Conservation (phyloP, 495 filamentous ascomycete genomes). For the Glonium stellatum region DNA sequence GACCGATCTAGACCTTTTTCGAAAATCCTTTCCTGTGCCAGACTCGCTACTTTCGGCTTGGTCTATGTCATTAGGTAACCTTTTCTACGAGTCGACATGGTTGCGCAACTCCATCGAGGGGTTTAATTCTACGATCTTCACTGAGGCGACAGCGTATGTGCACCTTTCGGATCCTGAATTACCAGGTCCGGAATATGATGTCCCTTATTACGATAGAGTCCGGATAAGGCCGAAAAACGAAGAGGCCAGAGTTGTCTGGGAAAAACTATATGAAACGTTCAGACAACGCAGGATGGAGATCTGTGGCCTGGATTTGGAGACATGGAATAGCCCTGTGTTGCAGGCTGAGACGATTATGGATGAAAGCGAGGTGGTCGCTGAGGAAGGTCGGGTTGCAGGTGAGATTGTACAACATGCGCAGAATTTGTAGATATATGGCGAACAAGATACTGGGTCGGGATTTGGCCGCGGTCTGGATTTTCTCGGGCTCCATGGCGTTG, state of each 20-base stretch:
- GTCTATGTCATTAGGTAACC: constrained; percentile 26
- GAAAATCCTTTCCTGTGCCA: constrained; percentile 24
- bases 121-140: constrained; percentile 39
- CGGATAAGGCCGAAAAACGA: constrained; percentile 35
- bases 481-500: not conserved
- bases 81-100: constrained; percentile 24
- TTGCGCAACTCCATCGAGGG: constrained; percentile 23
- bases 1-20: constrained; percentile 31
- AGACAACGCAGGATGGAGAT: constrained; percentile 37
- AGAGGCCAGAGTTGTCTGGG: constrained; percentile 43
- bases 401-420: not conserved
- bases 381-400: not conserved
- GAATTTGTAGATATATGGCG: not conserved
- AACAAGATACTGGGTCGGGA: not conserved
- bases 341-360: constrained; percentile 1
- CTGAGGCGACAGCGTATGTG: constrained; percentile 37
- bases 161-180: constrained; percentile 40
- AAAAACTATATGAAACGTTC: constrained; percentile 37
- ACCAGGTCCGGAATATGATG: constrained; percentile 43
- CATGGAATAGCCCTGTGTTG: constrained; percentile 21
- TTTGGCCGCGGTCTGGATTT: not conserved
- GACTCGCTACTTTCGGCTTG: constrained; percentile 25
- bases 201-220: constrained; percentile 32
- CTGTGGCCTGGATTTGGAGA: constrained; percentile 39
- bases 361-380: not conserved